Base-by-base conservation (phyloP, 1,139 yeast species). In the Taphrina betulina region DNA sequence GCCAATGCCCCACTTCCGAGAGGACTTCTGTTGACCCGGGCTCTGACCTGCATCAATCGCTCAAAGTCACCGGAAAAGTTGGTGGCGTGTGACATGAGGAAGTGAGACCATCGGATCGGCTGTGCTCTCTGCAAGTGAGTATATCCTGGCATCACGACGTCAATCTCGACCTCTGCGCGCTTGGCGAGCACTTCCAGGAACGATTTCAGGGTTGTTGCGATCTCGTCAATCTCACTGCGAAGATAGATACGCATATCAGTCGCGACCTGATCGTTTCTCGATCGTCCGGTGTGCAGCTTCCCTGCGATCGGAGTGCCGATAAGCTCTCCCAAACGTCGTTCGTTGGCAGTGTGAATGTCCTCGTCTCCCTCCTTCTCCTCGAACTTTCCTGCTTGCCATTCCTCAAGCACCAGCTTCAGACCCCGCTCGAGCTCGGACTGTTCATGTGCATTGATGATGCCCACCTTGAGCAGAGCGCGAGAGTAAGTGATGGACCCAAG, bases 111-210 rank as follows among this genome's bases (percentile, higher is more conserved):
- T 73, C 99, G 82, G 68, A 92, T 92, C 22, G 99, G 99, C 72
- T 92, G 99, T 2, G 98, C 98, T 69, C 96, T 85, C 77, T 92
- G 99, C 70, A 92, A 76, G 73, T 92, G 99, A 14, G 99, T 92
- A 73, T 92, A 92, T 33, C 99, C 99, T 8, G 99, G 99, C 97
- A 92, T 90, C 68, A 92, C 77, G 22, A 85, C 86, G 64, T 85
- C 95, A 59, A 92, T 85, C 72, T 92, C 99, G 48, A 76, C 71
- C 65, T 80, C 83, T 3, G 95, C 96, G 67, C 99, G 81, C 58
- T 76, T 76, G 51, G 82, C 68, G 64, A 92, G 78, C 23, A 83
- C 83, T 60, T 74, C 70, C 23, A 63, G 36, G 33, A 63, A 58
- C 34, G 74, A 76, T 53, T 75, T 76, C 66, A 92, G 73, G 60